Evolutionary conservation across 805 yeast species (phyloP).

Genomic region (Candida anglica): DNA sequence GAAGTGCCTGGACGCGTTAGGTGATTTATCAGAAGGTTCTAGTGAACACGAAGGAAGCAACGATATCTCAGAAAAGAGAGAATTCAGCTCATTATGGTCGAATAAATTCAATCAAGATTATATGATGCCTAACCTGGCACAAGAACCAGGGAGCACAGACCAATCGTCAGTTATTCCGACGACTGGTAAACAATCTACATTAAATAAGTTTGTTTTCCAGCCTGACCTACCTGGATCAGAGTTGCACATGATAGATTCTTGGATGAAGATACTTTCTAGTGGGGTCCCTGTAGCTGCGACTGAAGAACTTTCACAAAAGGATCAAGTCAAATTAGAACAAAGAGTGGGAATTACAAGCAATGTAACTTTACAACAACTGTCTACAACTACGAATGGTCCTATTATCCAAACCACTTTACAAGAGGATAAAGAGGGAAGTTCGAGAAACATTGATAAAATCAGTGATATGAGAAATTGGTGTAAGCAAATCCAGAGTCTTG

Average conservation of each 20-base stretch:
- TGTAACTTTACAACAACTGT: not conserved
- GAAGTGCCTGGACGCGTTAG: conserved; percentile 14
- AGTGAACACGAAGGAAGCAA: no score
- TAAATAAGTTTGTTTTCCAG: conserved; percentile 1
- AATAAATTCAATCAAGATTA: no score
- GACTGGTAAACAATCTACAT: no score
- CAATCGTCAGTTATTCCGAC: no score
- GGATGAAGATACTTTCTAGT: conserved; percentile 16
- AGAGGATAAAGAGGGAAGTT: conserved; percentile 11
- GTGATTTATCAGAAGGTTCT: no score
- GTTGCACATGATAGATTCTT: no score
- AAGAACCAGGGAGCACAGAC: no score
- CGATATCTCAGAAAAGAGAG: no score
- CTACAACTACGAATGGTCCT: not conserved
- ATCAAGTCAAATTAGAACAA: conserved; percentile 31
- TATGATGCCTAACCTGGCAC: no score
- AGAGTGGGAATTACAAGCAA: conserved; percentile 15
- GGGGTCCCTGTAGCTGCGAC: conserved; percentile 26
- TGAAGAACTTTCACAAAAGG: conserved; percentile 28
- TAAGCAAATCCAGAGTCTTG: conserved; percentile 2
- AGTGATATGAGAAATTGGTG: conserved; percentile 13
- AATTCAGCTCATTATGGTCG: no score
- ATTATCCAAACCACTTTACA: not conserved
- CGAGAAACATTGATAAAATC: conserved; percentile 6
- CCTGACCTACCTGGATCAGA: no score